A percentile compares a stretch with the other conserved stretches of the same genome.
Evolutionary conservation across 495 filamentous ascomycete species (phyloP).

Genomic region (Talaromyces trachyspermus): DNA sequence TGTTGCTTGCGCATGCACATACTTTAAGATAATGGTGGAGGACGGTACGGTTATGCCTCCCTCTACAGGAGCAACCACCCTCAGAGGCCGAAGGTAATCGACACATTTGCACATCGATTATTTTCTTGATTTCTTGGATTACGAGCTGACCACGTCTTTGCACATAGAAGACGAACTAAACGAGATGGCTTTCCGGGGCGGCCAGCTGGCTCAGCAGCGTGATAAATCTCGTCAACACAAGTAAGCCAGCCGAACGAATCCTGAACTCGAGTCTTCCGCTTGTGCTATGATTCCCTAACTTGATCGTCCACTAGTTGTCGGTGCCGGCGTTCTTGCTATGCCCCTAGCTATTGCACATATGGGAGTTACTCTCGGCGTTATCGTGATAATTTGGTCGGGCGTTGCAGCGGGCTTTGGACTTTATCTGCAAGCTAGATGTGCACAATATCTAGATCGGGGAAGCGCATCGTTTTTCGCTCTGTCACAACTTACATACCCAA

Average conservation of each 20-base stretch:
- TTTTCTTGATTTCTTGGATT: background rate
- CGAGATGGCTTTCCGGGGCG: conserved; percentile 51
- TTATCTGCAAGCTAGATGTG: conserved; percentile 88
- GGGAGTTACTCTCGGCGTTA: conserved; percentile 71
- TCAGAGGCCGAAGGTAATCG: conserved; percentile 24
- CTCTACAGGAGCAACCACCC: background rate
- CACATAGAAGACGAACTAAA: conserved; percentile 31
- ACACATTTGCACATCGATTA: background rate
- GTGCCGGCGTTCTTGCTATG: conserved; percentile 92
- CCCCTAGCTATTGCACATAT: conserved; percentile 88
- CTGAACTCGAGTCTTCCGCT: background rate
- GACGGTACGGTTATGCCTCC: background rate
- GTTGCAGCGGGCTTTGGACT: conserved; percentile 83
- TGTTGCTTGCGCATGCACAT: conserved; percentile 5
- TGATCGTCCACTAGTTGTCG: conserved; percentile 80
- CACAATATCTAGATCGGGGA: conserved; percentile 84
- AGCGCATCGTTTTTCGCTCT: conserved; percentile 80
- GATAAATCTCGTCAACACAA: conserved; percentile 94
- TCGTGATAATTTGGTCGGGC: conserved; percentile 88
- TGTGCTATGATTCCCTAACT: conserved; percentile 1
- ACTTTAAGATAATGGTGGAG: background rate
- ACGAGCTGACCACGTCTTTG: conserved; percentile 10
- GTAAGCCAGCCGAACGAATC: conserved; percentile 43
- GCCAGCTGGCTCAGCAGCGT: conserved; percentile 88
- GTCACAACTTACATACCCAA: conserved; percentile 93